Conservation (phyloP, 495 filamentous ascomycete species). For the Aspergillus carlsbadensis region DNA sequence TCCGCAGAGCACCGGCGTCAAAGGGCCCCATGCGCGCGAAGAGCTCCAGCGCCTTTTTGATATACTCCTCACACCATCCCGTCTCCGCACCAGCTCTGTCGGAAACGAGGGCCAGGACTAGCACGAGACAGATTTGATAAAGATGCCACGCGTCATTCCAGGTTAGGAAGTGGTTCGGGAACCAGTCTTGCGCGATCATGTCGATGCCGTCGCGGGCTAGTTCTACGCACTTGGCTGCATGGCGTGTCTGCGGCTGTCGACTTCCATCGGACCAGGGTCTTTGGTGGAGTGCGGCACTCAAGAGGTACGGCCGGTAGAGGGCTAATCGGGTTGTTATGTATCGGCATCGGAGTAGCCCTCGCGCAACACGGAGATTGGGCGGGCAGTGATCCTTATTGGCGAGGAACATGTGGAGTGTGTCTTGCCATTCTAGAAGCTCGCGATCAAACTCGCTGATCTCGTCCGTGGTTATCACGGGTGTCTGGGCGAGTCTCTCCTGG, state of each 20-base stretch:
- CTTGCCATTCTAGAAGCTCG: background rate
- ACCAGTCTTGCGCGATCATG: background rate
- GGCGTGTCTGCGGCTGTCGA: background rate
- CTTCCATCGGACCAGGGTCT: background rate
- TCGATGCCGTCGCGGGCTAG: background rate
- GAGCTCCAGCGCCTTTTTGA: too few species aligned
- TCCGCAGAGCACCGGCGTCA: too few species aligned
- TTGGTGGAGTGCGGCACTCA: constrained; percentile 8
- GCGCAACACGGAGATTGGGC: background rate
- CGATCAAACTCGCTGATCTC: background rate
- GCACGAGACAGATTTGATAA: background rate
- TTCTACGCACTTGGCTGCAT: too few species aligned
- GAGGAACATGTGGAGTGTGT: constrained; percentile 3
- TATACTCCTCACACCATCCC: too few species aligned
- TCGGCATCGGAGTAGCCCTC: constrained; percentile 3
- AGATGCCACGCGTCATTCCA: constrained; percentile 10
- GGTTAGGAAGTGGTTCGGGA: constrained; percentile 2
- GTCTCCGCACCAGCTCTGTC: too few species aligned
- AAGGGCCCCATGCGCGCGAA: too few species aligned
- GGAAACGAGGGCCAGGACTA: too few species aligned
- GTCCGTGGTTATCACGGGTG: background rate
- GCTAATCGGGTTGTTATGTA: constrained; percentile 2
- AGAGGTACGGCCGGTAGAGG: background rate
- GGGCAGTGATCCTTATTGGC: background rate
- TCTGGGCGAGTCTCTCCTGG: constrained; percentile 4